A percentile compares a stretch with the other conserved stretches of the same genome.
These are phyloP conservation scores for Hypoxylon sp. DNA, from an alignment of 2,329 filamentous ascomycete genomes.

Conservation along the genomic window DNA sequence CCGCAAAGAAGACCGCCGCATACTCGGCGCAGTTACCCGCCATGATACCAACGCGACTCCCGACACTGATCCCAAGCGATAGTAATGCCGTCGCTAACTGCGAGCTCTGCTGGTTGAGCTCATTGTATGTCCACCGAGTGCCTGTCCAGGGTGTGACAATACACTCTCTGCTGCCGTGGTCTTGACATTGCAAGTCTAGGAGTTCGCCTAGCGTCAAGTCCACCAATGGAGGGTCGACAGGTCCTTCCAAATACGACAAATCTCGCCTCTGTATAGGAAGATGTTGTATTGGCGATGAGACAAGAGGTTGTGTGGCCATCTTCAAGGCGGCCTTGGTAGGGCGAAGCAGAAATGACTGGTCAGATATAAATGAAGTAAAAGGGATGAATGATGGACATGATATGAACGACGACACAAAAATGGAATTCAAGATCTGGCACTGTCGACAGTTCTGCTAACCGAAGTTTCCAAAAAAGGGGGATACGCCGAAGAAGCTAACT, in stretches of 20 bases:
- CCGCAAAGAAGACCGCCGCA: constrained; percentile 79
- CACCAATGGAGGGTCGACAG: constrained; percentile 74
- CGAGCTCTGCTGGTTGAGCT: constrained; percentile 71
- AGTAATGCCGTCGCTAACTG: constrained; percentile 74
- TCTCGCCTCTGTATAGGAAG: constrained; percentile 50
- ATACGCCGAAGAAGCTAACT: constrained; percentile 15
- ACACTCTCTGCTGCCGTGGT: constrained; percentile 74
- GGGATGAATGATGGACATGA: neutral
- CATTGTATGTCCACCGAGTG: constrained; percentile 77
- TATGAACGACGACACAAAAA: constrained; percentile 11
- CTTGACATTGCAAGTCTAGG: constrained; percentile 75
- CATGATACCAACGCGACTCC: constrained; percentile 81
- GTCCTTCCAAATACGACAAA: constrained; percentile 74
- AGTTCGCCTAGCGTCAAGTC: constrained; percentile 79
- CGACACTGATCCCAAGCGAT: constrained; percentile 73
- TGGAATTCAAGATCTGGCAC: neutral
- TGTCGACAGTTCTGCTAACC: constrained; percentile 3
- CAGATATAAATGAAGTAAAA: neutral
- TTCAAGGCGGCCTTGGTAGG: constrained; percentile 1
- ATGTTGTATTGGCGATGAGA: constrained; percentile 30
- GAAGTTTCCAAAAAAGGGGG: constrained; percentile 13
- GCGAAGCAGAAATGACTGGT: neutral
- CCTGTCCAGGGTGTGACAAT: constrained; percentile 82
- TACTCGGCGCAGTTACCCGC: constrained; percentile 86
- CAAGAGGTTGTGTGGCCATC: constrained; percentile 47